Percentiles rank a stretch among this genome's conserved stretches.
These are phyloP conservation scores for Apocynum venetum DNA, from an alignment of 257 asterid species.

Conservation along the genomic window DNA sequence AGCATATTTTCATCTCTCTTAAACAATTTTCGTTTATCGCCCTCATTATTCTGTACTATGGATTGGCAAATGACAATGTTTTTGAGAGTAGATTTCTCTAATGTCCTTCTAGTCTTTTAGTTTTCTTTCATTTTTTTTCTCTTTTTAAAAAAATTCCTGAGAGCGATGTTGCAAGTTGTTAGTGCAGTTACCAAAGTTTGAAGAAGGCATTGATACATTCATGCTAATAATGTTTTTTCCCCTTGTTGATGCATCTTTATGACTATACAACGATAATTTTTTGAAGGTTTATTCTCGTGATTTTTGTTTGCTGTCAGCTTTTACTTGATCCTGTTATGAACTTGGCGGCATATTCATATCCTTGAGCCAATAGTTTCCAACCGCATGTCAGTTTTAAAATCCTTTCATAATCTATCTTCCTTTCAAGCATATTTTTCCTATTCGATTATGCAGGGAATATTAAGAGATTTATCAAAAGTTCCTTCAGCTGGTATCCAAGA, in stretches of 20 bases:
- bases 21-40: too few species aligned
- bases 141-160: neutral
- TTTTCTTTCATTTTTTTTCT: neutral
- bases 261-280: neutral
- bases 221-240: neutral
- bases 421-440: slow-evolving; percentile 1
- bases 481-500: slow-evolving; percentile 51
- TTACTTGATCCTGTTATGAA: neutral
- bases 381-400: neutral
- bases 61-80: neutral
- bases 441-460: slow-evolving; percentile 57
- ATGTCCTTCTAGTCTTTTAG: neutral
- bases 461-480: slow-evolving; percentile 80
- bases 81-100: neutral
- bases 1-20: neutral
- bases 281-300: neutral
- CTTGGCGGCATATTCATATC: neutral
- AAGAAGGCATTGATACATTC: neutral
- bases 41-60: neutral
- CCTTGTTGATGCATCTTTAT: neutral
- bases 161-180: neutral
- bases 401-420: neutral
- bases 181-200: neutral
- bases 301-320: neutral
- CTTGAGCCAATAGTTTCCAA: neutral